These are phyloP conservation scores for Penicillium sumatraense DNA, from an alignment of 2,329 filamentous ascomycete genomes.

Conservation along the genomic window DNA sequence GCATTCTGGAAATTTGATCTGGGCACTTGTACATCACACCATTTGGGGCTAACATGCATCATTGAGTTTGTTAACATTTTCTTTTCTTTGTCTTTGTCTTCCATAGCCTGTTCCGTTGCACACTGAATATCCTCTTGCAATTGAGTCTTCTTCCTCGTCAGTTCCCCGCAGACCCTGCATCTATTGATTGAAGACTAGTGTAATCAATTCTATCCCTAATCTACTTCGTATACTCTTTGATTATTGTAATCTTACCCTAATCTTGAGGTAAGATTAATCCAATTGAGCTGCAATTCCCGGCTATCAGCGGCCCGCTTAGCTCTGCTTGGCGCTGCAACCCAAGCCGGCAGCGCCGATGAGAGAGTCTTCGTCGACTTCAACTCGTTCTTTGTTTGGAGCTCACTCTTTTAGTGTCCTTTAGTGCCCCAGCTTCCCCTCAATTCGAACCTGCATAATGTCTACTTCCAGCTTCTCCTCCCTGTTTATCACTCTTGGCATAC, in stretches of 20 bases:
- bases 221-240: background rate
- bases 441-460: background rate
- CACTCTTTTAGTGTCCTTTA: constrained; percentile 1
- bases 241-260: background rate
- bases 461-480: constrained; percentile 7
- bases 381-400: constrained; percentile 7
- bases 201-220: background rate
- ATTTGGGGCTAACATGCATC: constrained; percentile 5
- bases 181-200: background rate
- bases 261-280: too few species aligned
- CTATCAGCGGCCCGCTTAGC: constrained; percentile 15
- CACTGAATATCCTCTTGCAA: too few species aligned
- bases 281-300: constrained; percentile 7
- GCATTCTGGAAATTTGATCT: background rate
- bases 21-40: constrained; percentile 1
- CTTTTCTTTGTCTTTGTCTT: too few species aligned
- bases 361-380: background rate
- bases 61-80: background rate
- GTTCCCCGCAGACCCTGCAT: background rate
- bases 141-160: too few species aligned
- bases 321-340: constrained; percentile 28
- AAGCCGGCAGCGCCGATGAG: constrained; percentile 8
- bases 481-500: constrained; percentile 23
- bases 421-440: background rate
- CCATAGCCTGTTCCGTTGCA: too few species aligned